Conservation (phyloP, 2,329 filamentous ascomycete species). For the Fusarium solani-melongenae region DNA sequence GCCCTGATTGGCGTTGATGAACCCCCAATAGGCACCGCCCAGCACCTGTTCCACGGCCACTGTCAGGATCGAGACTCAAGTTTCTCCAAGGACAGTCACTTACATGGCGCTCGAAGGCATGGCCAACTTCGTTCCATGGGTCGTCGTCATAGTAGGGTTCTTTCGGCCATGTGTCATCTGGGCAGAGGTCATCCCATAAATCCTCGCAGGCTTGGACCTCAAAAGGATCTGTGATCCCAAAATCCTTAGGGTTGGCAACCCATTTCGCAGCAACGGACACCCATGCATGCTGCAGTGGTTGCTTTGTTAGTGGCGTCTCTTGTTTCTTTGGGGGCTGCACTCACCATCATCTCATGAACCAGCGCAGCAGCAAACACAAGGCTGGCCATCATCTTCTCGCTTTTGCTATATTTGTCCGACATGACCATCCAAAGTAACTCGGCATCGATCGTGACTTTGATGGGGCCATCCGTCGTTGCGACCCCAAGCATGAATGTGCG, state of each 20-base stretch:
- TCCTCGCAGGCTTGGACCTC: slow-evolving; percentile 18
- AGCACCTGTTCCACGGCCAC: slow-evolving; percentile 25
- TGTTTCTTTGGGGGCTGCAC: not conserved
- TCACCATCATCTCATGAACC: slow-evolving; percentile 45
- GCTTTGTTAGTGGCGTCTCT: slow-evolving; percentile 2
- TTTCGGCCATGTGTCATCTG: not conserved
- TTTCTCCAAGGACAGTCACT: not conserved
- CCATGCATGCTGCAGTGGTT: slow-evolving; percentile 33
- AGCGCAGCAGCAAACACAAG: slow-evolving; percentile 36
- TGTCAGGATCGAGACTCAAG: not conserved
- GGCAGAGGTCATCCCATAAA: slow-evolving; percentile 14
- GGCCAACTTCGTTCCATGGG: slow-evolving; percentile 34
- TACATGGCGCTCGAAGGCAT: slow-evolving; percentile 37
- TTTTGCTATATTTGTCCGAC: slow-evolving; percentile 30
- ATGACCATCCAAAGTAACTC: slow-evolving; percentile 43
- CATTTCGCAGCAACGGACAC: slow-evolving; percentile 17
- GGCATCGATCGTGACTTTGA: slow-evolving; percentile 22
- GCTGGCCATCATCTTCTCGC: slow-evolving; percentile 42
- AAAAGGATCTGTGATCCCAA: slow-evolving; percentile 18
- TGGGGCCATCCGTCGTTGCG: not conserved
- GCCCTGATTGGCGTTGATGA: not conserved
- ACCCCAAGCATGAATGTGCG: not conserved
- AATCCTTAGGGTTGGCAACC: slow-evolving; percentile 21
- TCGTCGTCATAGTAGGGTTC: slow-evolving; percentile 44
- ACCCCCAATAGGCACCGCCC: slow-evolving; percentile 35